Percentiles rank a stretch among this genome's conserved stretches.
Conservation (phyloP, 495 filamentous ascomycete genomes). For the Antarctomyces pellizariae region DNA sequence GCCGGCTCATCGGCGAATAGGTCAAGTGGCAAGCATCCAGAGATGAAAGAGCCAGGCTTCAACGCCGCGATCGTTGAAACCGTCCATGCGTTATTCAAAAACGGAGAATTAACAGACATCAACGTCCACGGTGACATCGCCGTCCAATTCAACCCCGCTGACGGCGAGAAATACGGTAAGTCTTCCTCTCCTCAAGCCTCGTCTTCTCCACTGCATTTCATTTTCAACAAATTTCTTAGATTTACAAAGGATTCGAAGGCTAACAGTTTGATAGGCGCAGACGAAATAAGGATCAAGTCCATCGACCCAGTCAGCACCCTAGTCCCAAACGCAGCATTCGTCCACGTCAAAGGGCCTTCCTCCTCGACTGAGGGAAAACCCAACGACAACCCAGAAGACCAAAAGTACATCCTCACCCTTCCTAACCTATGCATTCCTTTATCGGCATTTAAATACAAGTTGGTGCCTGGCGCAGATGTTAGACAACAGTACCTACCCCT, state of each 20-base stretch:
- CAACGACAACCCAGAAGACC: slow-evolving; percentile 22
- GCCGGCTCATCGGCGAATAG: slow-evolving; percentile 32
- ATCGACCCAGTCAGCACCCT: slow-evolving; percentile 83
- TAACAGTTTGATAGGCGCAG: slow-evolving; percentile 18
- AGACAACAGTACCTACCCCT: too few relatives aligned
- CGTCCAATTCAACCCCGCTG: slow-evolving; percentile 48
- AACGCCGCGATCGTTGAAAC: slow-evolving; percentile 87
- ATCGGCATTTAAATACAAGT: too few relatives aligned
- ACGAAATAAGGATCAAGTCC: slow-evolving; percentile 71
- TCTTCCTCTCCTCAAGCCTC: too few relatives aligned
- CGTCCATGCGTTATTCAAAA: slow-evolving; percentile 61
- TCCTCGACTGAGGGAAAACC: slow-evolving; percentile 20
- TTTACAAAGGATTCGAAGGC: slow-evolving; percentile 8
- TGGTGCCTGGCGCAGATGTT: too few relatives aligned
- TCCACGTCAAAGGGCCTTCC: too few relatives aligned
- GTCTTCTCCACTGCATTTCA: too few relatives aligned
- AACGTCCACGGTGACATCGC: slow-evolving; percentile 80
- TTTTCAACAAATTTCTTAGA: background rate
- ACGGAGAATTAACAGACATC: slow-evolving; percentile 42
- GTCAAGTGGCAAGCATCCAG: slow-evolving; percentile 46
- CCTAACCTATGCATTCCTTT: too few relatives aligned
- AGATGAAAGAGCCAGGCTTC: slow-evolving; percentile 58
- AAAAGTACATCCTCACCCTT: too few relatives aligned
- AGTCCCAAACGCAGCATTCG: slow-evolving; percentile 79
- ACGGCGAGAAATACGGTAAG: slow-evolving; percentile 20